Evolutionary conservation across 163 green algal species (phyloP), one percentile per base, ranked within the genome.

Genomic region (Volvox carteri): DNA sequence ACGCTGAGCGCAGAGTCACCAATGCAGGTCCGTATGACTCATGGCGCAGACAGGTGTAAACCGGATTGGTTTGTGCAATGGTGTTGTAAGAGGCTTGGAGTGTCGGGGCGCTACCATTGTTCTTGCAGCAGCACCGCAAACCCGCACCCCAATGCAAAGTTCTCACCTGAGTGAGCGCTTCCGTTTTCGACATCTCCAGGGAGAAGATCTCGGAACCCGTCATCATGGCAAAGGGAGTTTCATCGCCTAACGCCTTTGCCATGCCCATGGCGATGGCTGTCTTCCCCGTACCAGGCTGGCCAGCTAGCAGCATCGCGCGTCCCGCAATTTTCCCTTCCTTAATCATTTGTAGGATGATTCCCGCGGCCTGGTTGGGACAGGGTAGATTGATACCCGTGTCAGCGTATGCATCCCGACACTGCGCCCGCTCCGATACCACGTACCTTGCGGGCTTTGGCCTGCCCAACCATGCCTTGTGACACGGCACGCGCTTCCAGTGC

Each of bases 241-340:
- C 97, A 81, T 99, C 98, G 2, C 98, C 98, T 25, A 99, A 92
- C 0, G 97, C 96, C 87, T 99, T 99, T 14, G 98, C 97, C 96
- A 99, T 99, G 46, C 98, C 97, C 98, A 99, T 99, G 25, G 98
- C 98, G 73, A 99, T 99, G 25, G 98, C 98, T 2, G 98, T 99
- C 93, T 99, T 99, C 50, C 98, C 98, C 14, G 98, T 99, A 73
- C 98, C 98, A 0, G 98, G 97, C 93, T 99, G 96, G 1, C 98
- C 98, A 4, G 98, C 98, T 46, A 99, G 88, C 73, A 99, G 93
- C 80, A 99, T 96, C 12, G 95, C 98, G 4, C 98, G 93, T 0
- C 98, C 98, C 8, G 98, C 98, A 88, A 99, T 99, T 84, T 98
- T 97, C 33, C 98, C 98, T 33, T 98, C 96, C 75, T 94, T 96